Evolutionary conservation across 257 asterid genomes (phyloP).

Genomic region (Petunia axillaris): DNA sequence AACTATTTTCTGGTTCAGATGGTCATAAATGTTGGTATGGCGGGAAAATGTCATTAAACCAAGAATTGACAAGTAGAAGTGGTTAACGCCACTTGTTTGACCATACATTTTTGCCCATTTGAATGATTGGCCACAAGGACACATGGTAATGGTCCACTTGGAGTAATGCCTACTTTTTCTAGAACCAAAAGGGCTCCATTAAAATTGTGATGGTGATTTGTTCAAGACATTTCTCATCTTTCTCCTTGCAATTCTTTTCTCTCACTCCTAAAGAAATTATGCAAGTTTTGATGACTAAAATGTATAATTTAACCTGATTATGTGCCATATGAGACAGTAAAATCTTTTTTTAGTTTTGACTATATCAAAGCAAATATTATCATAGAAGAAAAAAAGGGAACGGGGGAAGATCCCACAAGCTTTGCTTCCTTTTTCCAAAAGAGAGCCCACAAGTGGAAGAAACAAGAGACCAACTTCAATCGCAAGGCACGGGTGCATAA

Average conservation of each 20-base stretch:
- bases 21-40: background rate
- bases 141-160: background rate
- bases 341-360: no score
- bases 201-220: background rate
- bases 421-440: background rate
- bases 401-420: background rate
- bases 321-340: no score
- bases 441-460: constrained; percentile 22
- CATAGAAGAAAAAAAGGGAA: background rate
- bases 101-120: background rate
- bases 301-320: no score
- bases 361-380: no score
- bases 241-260: no score
- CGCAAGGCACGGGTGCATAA: background rate
- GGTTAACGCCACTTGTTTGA: constrained; percentile 1
- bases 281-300: no score
- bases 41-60: background rate
- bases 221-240: background rate
- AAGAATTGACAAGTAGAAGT: background rate
- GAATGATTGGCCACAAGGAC: background rate
- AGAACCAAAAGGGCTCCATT: background rate
- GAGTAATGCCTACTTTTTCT: background rate
- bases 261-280: no score
- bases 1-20: background rate
- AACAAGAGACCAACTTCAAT: background rate